Conservation (phyloP, 306 rosid genomes). For the Arachis hypogaea region DNA sequence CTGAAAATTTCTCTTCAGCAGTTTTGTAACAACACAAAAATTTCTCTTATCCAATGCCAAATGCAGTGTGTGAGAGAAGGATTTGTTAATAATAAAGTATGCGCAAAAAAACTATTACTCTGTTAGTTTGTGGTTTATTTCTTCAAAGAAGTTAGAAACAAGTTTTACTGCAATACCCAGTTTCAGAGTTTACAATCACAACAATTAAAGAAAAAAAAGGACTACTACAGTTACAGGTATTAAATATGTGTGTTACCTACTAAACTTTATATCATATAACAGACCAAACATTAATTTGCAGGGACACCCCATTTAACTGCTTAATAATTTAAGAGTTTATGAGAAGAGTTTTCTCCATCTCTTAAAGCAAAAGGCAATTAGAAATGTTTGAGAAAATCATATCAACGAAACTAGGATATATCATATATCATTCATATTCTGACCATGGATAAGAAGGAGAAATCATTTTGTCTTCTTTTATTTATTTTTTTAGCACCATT, state of each 20-base stretch:
- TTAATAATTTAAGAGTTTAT: slow-evolving; percentile 16
- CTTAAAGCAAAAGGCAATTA: slow-evolving; percentile 9
- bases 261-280: neutral
- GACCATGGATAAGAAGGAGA: slow-evolving; percentile 6
- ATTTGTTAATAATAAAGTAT: neutral
- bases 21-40: too few species aligned
- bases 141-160: slow-evolving; percentile 7
- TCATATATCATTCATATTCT: slow-evolving; percentile 3
- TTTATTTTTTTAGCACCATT: slow-evolving; percentile 2
- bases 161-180: neutral
- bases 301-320: slow-evolving; percentile 3
- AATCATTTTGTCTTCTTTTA: neutral
- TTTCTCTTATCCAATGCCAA: neutral
- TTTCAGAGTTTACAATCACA: neutral
- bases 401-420: slow-evolving; percentile 6
- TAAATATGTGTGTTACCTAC: slow-evolving; percentile 21
- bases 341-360: slow-evolving; percentile 1
- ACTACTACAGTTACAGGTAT: slow-evolving; percentile 1
- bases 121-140: neutral
- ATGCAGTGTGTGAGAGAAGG: neutral
- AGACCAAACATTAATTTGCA: neutral
- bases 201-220: slow-evolving; percentile 1
- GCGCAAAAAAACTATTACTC: too few species aligned
- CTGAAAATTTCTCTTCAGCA: neutral
- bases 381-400: slow-evolving; percentile 2